These are phyloP conservation scores for Exsudoporus floridanus DNA, from an alignment of 1,284 basidiomycete genomes.

Conservation along the genomic window DNA sequence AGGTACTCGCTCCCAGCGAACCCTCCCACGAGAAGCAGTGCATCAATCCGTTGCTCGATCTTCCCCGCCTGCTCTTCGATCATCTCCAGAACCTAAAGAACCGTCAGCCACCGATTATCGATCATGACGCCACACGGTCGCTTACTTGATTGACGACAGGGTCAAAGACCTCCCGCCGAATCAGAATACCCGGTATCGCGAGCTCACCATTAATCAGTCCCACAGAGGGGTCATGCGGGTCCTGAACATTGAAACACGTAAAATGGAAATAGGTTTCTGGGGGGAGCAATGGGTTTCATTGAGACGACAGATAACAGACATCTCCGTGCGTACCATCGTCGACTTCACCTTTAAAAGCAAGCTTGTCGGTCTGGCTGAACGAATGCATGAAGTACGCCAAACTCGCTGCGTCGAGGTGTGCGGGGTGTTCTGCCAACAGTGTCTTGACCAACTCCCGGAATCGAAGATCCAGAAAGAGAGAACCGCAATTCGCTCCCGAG, in stretches of 20 bases:
- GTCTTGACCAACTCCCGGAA: constrained; percentile 74
- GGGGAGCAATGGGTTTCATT: constrained; percentile 8
- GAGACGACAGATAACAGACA: constrained; percentile 6
- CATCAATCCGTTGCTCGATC: constrained; percentile 68
- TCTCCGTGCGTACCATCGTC: constrained; percentile 59
- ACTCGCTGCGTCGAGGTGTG: constrained; percentile 73
- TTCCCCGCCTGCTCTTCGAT: constrained; percentile 70
- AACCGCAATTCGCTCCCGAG: constrained; percentile 79
- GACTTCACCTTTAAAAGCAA: constrained; percentile 62
- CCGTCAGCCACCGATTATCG: constrained; percentile 13
- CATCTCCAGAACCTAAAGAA: constrained; percentile 62
- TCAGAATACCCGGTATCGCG: constrained; percentile 70
- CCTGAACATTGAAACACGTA: constrained; percentile 77
- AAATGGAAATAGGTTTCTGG: constrained; percentile 79
- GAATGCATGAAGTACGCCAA: constrained; percentile 83
- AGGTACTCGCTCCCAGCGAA: constrained; percentile 82
- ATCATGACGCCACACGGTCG: constrained; percentile 17
- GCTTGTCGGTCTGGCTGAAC: constrained; percentile 83
- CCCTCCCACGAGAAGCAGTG: constrained; percentile 79
- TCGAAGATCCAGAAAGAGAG: constrained; percentile 77
- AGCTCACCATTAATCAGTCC: constrained; percentile 79
- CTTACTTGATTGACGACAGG: constrained; percentile 72
- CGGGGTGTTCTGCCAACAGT: constrained; percentile 72
- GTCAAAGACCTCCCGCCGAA: constrained; percentile 77
- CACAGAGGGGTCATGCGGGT: constrained; percentile 69